phyloP scores from a whole-genome alignment of 2,329 filamentous ascomycete genomes.

The Hypoxylon sp. region DNA sequence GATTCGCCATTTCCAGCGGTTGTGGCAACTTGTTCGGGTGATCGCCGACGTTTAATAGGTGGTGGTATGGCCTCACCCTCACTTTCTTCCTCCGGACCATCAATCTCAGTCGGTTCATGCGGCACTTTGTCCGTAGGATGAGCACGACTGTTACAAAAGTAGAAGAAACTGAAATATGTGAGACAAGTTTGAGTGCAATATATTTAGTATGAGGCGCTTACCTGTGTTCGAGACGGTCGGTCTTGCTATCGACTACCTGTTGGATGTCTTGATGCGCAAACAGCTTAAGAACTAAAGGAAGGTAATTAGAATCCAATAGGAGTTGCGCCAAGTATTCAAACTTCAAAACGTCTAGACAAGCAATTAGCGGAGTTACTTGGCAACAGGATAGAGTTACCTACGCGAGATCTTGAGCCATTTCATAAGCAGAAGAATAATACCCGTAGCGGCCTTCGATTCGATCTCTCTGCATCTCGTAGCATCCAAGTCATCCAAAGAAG shows the following conservation, averaged over 20 bases:
- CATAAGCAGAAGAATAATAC: conserved; percentile 85
- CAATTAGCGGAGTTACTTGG: conserved; percentile 38
- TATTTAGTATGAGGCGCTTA: conserved; percentile 58
- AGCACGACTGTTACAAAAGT: conserved; percentile 78
- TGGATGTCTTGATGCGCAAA: conserved; percentile 96
- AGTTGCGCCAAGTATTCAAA: conserved; percentile 97
- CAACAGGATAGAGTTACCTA: conserved; percentile 63
- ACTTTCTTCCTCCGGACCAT: conserved; percentile 64
- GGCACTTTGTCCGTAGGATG: conserved; percentile 51
- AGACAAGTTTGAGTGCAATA: conserved; percentile 22
- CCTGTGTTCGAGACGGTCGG: conserved; percentile 86
- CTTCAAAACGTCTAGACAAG: conserved; percentile 82
- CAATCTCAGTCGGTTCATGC: conserved; percentile 53
- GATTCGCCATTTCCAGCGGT: conserved; percentile 49
- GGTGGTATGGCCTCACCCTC: conserved; percentile 87
- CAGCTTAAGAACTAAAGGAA: conserved; percentile 91
- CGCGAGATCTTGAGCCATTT: conserved; percentile 98
- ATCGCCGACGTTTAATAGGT: conserved; percentile 77
- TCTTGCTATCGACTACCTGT: conserved; percentile 86
- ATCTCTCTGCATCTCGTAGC: conserved; percentile 87
- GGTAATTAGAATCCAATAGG: conserved; percentile 93
- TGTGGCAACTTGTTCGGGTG: conserved; percentile 57
- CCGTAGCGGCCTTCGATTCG: conserved; percentile 91
- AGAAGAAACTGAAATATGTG: conserved; percentile 79
- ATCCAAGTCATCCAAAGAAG: conserved; percentile 82